A percentile compares a stretch with the other conserved stretches of the same genome.
Conservation (phyloP, 1,284 basidiomycete species). For the Pascua guehoae region DNA sequence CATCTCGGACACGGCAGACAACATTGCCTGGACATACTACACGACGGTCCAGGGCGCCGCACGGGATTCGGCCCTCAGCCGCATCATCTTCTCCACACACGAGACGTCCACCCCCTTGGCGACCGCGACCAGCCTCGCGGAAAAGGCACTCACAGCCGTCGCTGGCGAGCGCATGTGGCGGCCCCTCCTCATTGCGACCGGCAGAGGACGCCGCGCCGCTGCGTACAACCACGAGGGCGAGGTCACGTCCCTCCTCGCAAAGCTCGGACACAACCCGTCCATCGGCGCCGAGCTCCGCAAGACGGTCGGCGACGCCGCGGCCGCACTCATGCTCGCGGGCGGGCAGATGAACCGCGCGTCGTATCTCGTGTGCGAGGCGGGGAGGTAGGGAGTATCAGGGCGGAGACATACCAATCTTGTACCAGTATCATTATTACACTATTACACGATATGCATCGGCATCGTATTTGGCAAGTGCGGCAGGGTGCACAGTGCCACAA, state of each 20-base stretch:
- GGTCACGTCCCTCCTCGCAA: slow-evolving; percentile 61
- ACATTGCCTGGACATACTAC: slow-evolving; percentile 48
- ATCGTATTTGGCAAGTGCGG: too few species aligned
- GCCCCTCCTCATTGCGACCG: slow-evolving; percentile 61
- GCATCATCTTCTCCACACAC: slow-evolving; percentile 35
- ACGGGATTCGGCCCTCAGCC: slow-evolving; percentile 14
- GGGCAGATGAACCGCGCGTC: slow-evolving; percentile 55
- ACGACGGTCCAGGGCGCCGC: slow-evolving; percentile 21
- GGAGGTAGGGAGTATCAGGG: slow-evolving; percentile 24
- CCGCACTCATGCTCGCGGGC: slow-evolving; percentile 63
- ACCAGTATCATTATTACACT: too few species aligned
- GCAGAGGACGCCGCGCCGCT: slow-evolving; percentile 66
- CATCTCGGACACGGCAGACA: slow-evolving; percentile 50
- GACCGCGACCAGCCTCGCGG: slow-evolving; percentile 58
- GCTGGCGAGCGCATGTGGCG: slow-evolving; percentile 55
- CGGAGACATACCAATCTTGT: too few species aligned
- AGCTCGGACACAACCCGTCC: slow-evolving; percentile 53
- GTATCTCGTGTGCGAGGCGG: slow-evolving; percentile 68
- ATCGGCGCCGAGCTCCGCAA: slow-evolving; percentile 65
- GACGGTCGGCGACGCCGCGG: slow-evolving; percentile 76
- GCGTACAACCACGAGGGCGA: slow-evolving; percentile 59
- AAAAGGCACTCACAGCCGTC: slow-evolving; percentile 50
- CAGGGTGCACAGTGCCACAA: too few species aligned
- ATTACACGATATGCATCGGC: too few species aligned
- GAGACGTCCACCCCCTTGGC: slow-evolving; percentile 37